phyloP scores from a whole-genome alignment of 108 stramenopile genomes.

The Schizochytrium sp. region DNA sequence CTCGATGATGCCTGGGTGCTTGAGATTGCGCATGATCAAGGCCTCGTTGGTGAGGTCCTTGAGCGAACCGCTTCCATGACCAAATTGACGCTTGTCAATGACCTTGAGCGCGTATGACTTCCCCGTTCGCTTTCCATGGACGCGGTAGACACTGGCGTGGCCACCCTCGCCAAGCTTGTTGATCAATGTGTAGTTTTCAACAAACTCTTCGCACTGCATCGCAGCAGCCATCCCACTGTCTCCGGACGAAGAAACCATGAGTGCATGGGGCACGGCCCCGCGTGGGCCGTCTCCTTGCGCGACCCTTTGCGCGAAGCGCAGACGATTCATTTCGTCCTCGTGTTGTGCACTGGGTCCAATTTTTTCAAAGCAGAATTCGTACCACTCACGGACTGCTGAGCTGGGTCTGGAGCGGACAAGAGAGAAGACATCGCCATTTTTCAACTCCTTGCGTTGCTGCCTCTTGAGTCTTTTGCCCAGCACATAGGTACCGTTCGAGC shows the following conservation, averaged over 20 bases:
- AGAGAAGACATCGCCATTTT: neutral
- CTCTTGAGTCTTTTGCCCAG: neutral
- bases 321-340: neutral
- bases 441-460: neutral
- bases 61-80: neutral
- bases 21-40: neutral
- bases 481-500: neutral
- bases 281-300: neutral
- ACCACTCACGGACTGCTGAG: neutral
- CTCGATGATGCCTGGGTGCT: neutral
- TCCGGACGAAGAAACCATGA: neutral
- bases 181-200: neutral
- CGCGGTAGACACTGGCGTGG: neutral
- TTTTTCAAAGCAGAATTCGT: neutral
- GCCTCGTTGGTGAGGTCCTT: constrained; percentile 13
- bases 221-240: neutral
- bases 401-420: neutral
- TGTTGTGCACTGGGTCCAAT: neutral
- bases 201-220: neutral
- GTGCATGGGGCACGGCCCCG: neutral
- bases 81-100: neutral
- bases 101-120: neutral
- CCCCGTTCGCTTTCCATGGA: neutral
- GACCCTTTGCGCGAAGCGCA: neutral
- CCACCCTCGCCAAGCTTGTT: neutral